Evolutionary conservation across 2,329 filamentous ascomycete genomes (phyloP), one percentile per base, ranked within the genome.

Genomic region (Cadophora gregata): DNA sequence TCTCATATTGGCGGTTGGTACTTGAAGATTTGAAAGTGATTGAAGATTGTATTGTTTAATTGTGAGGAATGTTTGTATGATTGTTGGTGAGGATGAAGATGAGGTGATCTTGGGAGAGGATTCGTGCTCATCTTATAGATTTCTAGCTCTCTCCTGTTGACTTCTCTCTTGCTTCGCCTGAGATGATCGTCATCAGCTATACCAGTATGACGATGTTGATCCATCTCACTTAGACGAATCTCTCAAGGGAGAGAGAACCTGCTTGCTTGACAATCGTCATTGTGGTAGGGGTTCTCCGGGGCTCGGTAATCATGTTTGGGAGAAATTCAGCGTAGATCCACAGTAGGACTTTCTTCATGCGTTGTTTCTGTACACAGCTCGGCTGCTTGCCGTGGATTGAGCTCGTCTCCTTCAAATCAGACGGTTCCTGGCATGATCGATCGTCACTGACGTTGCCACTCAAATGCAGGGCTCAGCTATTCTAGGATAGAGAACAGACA

Each of bases 1-100:
- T 66, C 61, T 65, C 69, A 73, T 74, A 27, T 68, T 74, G 53
- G 51, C 55, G 67, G 62, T 62, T n/a, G 36, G 25, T n/a, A n/a
- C n/a, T n/a, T n/a, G 19, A 56, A 38, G 61, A 21, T 14, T 65
- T 65, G 63, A 63, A 59, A 38, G 14, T 51, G 56, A 25, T 61
- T 62, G 53, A 48, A 61, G 16, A 48, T 51, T 63, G 50, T 38
- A 25, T 50, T 59, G 63, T 27, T 24, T 65, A 47, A 19, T 62
- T 59, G 58, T 63, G 59, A 58, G 25, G 58, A 50, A 29, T 42
- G 63, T 31, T 62, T 58, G 51, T 48, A 24, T 59, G 59, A 33
- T 59, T 55, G 59, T 62, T 64, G 66, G 51, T 59, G 61, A 63
- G 48, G 64, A 62, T 70, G 64, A 63, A 62, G 47, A 64, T 48